Base-by-base conservation (phyloP, 116 monocot species). In the Posidonia oceanica region DNA sequence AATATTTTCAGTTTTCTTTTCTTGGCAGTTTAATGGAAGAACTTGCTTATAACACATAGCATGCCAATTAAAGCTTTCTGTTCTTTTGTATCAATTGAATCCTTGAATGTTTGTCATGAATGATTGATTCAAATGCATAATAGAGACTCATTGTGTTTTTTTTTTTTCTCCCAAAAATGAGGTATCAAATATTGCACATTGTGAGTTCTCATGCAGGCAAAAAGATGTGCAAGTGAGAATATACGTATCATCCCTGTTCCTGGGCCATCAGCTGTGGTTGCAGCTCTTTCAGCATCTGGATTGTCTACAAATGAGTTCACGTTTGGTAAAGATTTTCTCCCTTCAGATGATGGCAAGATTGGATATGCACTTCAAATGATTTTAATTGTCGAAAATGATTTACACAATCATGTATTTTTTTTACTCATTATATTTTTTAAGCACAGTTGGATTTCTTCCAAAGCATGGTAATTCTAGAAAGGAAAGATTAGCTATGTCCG, bases 271-370 rank as follows among this genome's bases (percentile, higher is more conserved):
- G 89, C 97, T 77, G n/a, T 87, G 61, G 65, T 92, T 71, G 72
- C 92, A 87, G 97, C 93, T 72, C 83, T 97, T 84, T 92, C 93
- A 60, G 93, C 87, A 63, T 89, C 93, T 71, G 97, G 97, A 22
- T 82, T 97, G 44, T 70, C 87, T 36, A 84, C 87, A 36, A 76
- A 87, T 59, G 97, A 97, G 68, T 97, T 97, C 64, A 89, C 87
- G 55, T 97, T 97, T 87, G 87, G 97, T 92, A 96, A 66, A 67
- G 36, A 40, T 39, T 39, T 4, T 18, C 40, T n/a, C 7, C 37
- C 39, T 42, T 65, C 48, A 8, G 7, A 41, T 17, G 7, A 41
- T 41, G 1, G 8, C 40, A 65, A 65, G 39, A 60, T 60, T 60
- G 3, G n/a, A 22, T 60, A 22, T 60, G 4, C 42, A 42, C 7